Conservation (phyloP, 2,329 filamentous ascomycete genomes). For the Epichloe brachyelytri region DNA sequence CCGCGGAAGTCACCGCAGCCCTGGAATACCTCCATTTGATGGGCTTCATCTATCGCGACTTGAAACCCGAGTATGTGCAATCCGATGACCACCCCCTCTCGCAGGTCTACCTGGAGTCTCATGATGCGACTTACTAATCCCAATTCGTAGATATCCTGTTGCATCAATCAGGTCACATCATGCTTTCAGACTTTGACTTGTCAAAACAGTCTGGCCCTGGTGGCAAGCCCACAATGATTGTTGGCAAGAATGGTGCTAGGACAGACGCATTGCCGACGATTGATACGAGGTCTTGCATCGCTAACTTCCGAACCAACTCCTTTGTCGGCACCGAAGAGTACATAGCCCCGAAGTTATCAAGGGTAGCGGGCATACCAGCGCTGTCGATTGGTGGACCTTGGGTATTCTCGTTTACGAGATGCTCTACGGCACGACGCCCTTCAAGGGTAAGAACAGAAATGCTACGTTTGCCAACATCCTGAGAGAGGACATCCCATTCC, state of each 20-base stretch:
- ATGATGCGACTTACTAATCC: not conserved
- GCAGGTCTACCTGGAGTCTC: not conserved
- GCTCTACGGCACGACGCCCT: constrained; percentile 95
- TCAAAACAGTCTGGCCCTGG: constrained; percentile 95
- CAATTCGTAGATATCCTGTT: constrained; percentile 67
- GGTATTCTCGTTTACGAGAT: constrained; percentile 98
- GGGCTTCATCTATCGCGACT: constrained; percentile 97
- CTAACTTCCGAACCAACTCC: constrained; percentile 94
- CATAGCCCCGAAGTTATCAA: constrained; percentile 97
- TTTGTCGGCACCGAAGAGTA: constrained; percentile 99
- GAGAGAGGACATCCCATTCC: constrained; percentile 90
- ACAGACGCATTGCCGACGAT: constrained; percentile 86
- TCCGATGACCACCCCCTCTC: not conserved
- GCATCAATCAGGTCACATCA: constrained; percentile 98
- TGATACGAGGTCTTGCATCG: constrained; percentile 96
- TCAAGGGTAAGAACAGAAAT: constrained; percentile 98
- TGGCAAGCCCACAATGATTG: constrained; percentile 95
- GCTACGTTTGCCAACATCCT: constrained; percentile 97
- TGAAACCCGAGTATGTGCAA: constrained; percentile 82
- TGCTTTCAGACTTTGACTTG: constrained; percentile 97
- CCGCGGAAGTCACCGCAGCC: constrained; percentile 91
- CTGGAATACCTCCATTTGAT: constrained; percentile 95
- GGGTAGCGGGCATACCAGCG: constrained; percentile 93
- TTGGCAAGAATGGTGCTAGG: constrained; percentile 78
- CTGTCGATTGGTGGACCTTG: constrained; percentile 98